These are phyloP conservation scores for Tuber microsphaerosporum DNA, from an alignment of 495 filamentous ascomycete genomes.

Conservation along the genomic window DNA sequence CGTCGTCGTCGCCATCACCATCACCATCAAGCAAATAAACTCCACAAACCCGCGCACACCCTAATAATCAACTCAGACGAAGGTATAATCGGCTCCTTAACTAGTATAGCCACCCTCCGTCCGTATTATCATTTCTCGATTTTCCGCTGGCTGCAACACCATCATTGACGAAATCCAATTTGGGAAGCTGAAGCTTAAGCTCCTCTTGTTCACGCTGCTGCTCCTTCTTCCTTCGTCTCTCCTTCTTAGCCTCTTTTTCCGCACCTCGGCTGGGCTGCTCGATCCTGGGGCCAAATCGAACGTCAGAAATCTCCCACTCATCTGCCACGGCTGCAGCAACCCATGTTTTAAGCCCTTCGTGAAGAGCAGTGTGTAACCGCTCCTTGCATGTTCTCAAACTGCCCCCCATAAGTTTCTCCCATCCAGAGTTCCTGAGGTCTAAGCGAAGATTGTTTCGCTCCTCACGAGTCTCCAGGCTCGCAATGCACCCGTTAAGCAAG, in stretches of 20 bases:
- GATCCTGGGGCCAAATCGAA: constrained; percentile 37
- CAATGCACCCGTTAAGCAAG: constrained; percentile 81
- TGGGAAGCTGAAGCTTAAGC: constrained; percentile 28
- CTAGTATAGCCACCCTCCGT: constrained; percentile 33
- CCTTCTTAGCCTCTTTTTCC: constrained; percentile 30
- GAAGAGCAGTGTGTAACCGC: constrained; percentile 81
- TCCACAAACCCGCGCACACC: neutral
- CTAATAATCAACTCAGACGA: neutral
- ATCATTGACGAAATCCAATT: constrained; percentile 26
- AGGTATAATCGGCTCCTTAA: neutral
- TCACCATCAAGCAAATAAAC: neutral
- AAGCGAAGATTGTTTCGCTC: constrained; percentile 72
- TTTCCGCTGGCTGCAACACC: constrained; percentile 15
- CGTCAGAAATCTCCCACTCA: constrained; percentile 58
- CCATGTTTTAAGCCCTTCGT: constrained; percentile 84
- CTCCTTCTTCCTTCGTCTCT: constrained; percentile 32
- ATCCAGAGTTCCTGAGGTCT: constrained; percentile 74
- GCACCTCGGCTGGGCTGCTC: constrained; percentile 21
- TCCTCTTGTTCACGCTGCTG: constrained; percentile 31
- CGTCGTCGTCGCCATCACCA: neutral
- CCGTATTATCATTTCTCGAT: neutral
- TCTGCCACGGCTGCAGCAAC: constrained; percentile 78
- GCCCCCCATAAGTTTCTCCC: constrained; percentile 80
- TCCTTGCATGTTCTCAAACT: constrained; percentile 89
- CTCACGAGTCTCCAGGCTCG: constrained; percentile 63